These are phyloP conservation scores for Glutinoglossum americanum DNA, from an alignment of 495 filamentous ascomycete species.

Conservation along the genomic window DNA sequence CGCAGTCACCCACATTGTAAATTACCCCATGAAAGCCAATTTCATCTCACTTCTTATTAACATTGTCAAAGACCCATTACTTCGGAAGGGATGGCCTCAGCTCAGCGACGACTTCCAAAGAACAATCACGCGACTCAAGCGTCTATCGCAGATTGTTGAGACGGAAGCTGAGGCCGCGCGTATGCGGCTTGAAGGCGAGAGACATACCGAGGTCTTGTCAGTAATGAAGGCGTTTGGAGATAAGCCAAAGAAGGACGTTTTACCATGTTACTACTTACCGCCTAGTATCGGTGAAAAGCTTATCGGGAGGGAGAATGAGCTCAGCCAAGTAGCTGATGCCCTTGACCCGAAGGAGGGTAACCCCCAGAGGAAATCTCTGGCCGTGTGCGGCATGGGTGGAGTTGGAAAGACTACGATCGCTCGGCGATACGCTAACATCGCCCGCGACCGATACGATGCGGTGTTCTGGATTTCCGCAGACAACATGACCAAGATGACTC, in stretches of 20 bases:
- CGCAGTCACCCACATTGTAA: constrained; percentile 7
- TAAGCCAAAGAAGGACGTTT: background rate
- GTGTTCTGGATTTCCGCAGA: constrained; percentile 15
- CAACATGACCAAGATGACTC: constrained; percentile 7
- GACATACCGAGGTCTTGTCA: constrained; percentile 10
- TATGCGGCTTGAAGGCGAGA: constrained; percentile 8
- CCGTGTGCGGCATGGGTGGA: constrained; percentile 17
- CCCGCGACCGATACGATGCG: constrained; percentile 8
- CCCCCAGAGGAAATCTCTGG: constrained; percentile 1
- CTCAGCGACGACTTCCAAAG: background rate
- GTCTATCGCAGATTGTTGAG: constrained; percentile 9
- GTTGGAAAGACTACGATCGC: constrained; percentile 21
- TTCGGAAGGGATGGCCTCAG: background rate
- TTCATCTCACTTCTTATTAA: background rate
- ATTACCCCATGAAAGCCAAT: too few species aligned
- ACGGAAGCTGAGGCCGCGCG: constrained; percentile 9
- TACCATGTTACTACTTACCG: background rate
- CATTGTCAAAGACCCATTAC: background rate
- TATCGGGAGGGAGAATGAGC: background rate
- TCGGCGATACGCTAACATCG: constrained; percentile 14
- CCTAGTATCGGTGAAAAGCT: background rate
- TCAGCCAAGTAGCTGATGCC: background rate
- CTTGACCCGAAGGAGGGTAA: background rate
- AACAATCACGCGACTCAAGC: background rate
- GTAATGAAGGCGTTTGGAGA: constrained; percentile 1